A percentile compares a stretch with the other conserved stretches of the same genome.
Evolutionary conservation across 1,284 basidiomycete genomes (phyloP).

Genomic region (Singerocomus inundabilis): DNA sequence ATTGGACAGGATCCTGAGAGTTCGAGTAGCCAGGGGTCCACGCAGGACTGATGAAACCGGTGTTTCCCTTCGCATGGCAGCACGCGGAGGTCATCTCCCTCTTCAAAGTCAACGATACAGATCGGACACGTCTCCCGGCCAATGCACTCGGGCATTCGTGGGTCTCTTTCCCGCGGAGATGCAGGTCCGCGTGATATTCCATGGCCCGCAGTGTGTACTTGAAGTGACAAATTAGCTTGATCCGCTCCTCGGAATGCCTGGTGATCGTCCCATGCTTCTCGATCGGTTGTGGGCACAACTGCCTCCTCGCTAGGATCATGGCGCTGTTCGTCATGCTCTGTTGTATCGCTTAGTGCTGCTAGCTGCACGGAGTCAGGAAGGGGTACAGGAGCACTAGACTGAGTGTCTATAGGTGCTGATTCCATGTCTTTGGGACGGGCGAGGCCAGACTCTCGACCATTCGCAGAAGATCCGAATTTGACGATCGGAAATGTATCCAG

Average conservation of each 20-base stretch:
- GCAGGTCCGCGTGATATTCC: slow-evolving; percentile 2
- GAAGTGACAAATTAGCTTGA: slow-evolving; percentile 9
- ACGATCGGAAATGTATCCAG: slow-evolving; percentile 92
- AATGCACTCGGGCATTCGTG: slow-evolving; percentile 60
- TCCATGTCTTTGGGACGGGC: slow-evolving; percentile 37
- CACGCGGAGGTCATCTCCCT: slow-evolving; percentile 86
- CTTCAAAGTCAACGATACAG: slow-evolving; percentile 90
- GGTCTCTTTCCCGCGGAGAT: slow-evolving; percentile 27
- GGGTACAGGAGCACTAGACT: neutral
- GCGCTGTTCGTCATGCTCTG: neutral
- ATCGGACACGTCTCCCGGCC: slow-evolving; percentile 89
- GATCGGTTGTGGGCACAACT: neutral
- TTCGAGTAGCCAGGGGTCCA: slow-evolving; percentile 85
- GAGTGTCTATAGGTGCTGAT: slow-evolving; percentile 5
- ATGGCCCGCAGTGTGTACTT: neutral
- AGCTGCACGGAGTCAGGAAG: slow-evolving; percentile 14
- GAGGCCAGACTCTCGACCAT: slow-evolving; percentile 8
- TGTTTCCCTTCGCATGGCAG: slow-evolving; percentile 89
- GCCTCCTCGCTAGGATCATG: neutral
- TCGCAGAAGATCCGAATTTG: slow-evolving; percentile 60
- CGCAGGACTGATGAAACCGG: slow-evolving; percentile 80
- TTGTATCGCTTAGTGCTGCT: slow-evolving; percentile 1
- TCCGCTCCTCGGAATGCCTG: slow-evolving; percentile 1
- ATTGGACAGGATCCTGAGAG: slow-evolving; percentile 90
- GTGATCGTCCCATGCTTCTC: slow-evolving; percentile 2